phyloP scores from a whole-genome alignment of 2,329 filamentous ascomycete genomes.

The Lachnellula subtilissima region DNA sequence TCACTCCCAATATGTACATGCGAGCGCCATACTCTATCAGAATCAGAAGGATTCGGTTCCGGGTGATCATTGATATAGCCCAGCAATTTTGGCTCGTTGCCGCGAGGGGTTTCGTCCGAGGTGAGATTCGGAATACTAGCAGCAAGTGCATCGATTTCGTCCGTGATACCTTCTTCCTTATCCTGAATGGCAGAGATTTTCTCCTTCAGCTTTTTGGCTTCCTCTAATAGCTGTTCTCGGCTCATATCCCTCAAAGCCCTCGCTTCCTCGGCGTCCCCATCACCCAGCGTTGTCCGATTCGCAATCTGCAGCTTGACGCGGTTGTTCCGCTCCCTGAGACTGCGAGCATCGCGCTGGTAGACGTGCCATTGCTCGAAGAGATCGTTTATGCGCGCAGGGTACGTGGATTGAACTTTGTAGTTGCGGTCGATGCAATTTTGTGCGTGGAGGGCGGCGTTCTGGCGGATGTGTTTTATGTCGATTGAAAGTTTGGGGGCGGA shows the following conservation, averaged over 20 bases:
- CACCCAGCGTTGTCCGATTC: conserved; percentile 43
- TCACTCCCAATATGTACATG: conserved; percentile 83
- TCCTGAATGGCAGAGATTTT: conserved; percentile 56
- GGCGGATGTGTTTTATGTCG: conserved; percentile 85
- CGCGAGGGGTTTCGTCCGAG: conserved; percentile 67
- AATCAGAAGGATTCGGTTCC: conserved; percentile 34
- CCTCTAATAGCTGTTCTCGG: conserved; percentile 52
- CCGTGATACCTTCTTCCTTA: conserved; percentile 52
- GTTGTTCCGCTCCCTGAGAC: conserved; percentile 63
- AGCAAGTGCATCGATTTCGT: conserved; percentile 70
- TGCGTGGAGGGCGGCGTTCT: conserved; percentile 74
- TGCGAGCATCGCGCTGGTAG: conserved; percentile 56
- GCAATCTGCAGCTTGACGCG: conserved; percentile 53
- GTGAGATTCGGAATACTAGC: conserved; percentile 83
- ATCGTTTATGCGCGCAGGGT: conserved; percentile 51
- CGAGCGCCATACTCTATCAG: conserved; percentile 52
- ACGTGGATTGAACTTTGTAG: conserved; percentile 55
- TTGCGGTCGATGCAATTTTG: conserved; percentile 83
- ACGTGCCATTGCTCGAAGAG: conserved; percentile 54
- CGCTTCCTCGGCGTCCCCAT: conserved; percentile 32
- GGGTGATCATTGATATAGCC: conserved; percentile 75
- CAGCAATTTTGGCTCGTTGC: conserved; percentile 59
- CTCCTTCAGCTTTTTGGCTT: conserved; percentile 62
- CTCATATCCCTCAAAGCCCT: conserved; percentile 28
- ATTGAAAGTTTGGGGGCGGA: conserved; percentile 74